These are phyloP conservation scores for Spinellus fusiger DNA, from an alignment of 192 early-diverging fungal genomes.

Conservation along the genomic window DNA sequence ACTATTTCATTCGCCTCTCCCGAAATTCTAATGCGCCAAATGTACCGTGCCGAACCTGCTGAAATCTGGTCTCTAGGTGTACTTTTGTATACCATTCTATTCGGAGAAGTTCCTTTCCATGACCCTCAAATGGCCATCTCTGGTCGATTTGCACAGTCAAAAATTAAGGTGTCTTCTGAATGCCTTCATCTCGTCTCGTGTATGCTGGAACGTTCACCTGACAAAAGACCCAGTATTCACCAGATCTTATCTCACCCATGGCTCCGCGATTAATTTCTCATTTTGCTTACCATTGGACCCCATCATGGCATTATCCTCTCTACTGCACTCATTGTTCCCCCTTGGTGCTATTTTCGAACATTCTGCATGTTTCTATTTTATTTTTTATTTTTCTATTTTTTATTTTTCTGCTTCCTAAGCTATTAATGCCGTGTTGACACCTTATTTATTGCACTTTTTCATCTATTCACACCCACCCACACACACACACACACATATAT, in stretches of 20 bases:
- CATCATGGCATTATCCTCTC: neutral
- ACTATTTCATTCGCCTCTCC: constrained; percentile 65
- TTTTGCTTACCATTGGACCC: neutral
- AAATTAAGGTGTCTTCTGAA: constrained; percentile 38
- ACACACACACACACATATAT: constrained; percentile 5
- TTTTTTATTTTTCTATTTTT: no score
- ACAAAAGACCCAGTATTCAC: constrained; percentile 51
- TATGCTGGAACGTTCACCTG: constrained; percentile 60
- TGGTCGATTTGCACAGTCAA: constrained; percentile 37
- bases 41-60: constrained; percentile 49
- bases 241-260: constrained; percentile 59
- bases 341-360: neutral
- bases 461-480: constrained; percentile 1
- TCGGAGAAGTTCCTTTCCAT: constrained; percentile 57
- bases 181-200: constrained; percentile 53
- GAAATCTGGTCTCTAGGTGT: constrained; percentile 70
- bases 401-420: constrained; percentile 9
- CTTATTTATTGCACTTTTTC: neutral
- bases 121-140: constrained; percentile 46
- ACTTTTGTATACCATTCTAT: constrained; percentile 60
- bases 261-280: constrained; percentile 32
- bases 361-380: neutral
- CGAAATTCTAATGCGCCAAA: constrained; percentile 54
- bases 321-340: neutral
- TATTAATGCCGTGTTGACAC: constrained; percentile 1